Conservation (phyloP, 352 stramenopile genomes). For the Globisporangium uncinulatum region DNA sequence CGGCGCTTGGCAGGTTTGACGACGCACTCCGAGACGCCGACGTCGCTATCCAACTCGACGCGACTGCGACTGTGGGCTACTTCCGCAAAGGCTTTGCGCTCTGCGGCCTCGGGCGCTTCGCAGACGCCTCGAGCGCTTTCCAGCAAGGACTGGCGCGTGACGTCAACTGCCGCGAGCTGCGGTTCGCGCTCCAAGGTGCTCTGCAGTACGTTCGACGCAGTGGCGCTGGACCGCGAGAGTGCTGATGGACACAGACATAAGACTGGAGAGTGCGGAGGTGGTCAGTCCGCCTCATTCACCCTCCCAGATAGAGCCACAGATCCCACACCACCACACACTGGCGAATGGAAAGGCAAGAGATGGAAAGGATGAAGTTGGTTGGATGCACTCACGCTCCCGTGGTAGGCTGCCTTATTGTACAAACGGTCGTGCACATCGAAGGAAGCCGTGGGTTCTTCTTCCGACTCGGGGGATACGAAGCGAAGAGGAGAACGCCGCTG, state of each 20-base stretch:
- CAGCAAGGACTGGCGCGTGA: slow-evolving; percentile 62
- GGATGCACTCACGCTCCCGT: not conserved
- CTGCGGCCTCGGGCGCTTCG: slow-evolving; percentile 38
- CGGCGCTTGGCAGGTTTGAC: slow-evolving; percentile 39
- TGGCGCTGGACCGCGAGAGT: no score
- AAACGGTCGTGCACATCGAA: no score
- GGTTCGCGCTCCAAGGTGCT: slow-evolving; percentile 45
- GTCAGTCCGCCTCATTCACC: no score
- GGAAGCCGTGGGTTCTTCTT: slow-evolving; percentile 19
- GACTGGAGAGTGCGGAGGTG: no score
- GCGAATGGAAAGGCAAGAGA: not conserved
- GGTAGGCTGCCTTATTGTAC: no score
- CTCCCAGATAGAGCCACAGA: no score
- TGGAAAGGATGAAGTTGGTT: not conserved
- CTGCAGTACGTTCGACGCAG: slow-evolving; percentile 26
- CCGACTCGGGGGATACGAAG: no score
- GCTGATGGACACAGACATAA: no score
- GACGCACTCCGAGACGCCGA: slow-evolving; percentile 49
- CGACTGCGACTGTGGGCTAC: slow-evolving; percentile 49
- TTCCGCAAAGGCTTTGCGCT: slow-evolving; percentile 65
- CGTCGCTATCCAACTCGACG: slow-evolving; percentile 37
- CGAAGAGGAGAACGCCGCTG: not conserved
- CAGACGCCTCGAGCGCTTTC: slow-evolving; percentile 51
- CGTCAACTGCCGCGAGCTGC: slow-evolving; percentile 48
- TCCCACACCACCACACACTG: no score